phyloP scores from a whole-genome alignment of 768 basidiomycete genomes.

The Leucosporidium scottii region DNA sequence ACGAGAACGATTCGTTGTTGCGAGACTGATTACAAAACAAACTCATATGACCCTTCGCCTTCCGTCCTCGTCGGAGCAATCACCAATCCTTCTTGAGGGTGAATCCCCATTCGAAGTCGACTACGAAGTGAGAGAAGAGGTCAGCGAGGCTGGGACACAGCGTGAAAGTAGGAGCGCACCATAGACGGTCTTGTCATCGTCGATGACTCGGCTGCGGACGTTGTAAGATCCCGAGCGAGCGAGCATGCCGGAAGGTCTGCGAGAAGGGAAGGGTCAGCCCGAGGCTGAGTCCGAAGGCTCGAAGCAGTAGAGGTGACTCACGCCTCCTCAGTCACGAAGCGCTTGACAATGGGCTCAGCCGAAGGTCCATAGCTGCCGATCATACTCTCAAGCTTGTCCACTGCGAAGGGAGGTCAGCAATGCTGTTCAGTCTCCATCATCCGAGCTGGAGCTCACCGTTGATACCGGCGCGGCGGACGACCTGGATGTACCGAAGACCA shows the following conservation, averaged over 20 bases:
- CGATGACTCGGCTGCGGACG: conserved; percentile 73
- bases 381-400: conserved; percentile 91
- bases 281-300: neutral
- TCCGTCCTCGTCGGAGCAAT: neutral
- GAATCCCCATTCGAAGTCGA: conserved; percentile 80
- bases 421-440: neutral
- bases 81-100: conserved; percentile 89
- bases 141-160: neutral
- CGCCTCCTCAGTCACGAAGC: conserved; percentile 61
- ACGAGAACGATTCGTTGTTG: no score
- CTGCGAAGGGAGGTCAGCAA: conserved; percentile 45
- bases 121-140: neutral
- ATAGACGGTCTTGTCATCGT: conserved; percentile 77
- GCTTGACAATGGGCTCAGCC: conserved; percentile 63
- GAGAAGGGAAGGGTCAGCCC: neutral
- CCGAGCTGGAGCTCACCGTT: conserved; percentile 50
- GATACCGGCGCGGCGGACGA: conserved; percentile 71
- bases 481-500: conserved; percentile 58
- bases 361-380: conserved; percentile 83
- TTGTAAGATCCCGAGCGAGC: conserved; percentile 72
- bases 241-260: conserved; percentile 64
- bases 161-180: neutral
- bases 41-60: no score
- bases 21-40: no score
- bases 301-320: neutral